Percentiles rank a stretch among this genome's conserved stretches.
Evolutionary conservation across 257 asterid genomes (phyloP).

Genomic region (Lycium ferocissimum): DNA sequence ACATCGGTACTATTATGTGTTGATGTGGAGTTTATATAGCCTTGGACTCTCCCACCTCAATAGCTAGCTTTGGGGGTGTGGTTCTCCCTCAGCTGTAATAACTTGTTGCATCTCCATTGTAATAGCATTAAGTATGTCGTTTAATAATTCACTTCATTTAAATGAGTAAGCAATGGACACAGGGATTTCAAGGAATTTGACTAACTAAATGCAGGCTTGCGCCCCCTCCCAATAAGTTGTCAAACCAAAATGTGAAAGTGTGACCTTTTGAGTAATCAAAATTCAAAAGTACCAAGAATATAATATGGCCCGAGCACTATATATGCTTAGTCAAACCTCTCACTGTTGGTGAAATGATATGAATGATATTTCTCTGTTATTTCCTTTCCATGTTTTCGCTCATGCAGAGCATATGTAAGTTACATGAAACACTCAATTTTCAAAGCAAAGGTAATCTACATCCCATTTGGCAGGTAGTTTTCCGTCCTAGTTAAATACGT

Average conservation of each 20-base stretch:
- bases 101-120: background rate
- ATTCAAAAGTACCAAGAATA: background rate
- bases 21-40: no score
- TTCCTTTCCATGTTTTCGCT: background rate
- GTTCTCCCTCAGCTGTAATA: no score
- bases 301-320: no score
- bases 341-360: background rate
- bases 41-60: no score
- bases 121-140: background rate
- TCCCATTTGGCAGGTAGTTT: background rate
- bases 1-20: no score
- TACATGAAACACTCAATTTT: background rate
- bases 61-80: no score
- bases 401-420: background rate
- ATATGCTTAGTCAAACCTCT: background rate
- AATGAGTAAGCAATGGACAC: background rate
- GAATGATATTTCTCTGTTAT: no score
- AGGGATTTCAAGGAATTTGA: background rate
- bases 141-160: background rate
- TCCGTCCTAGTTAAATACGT: background rate
- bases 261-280: background rate
- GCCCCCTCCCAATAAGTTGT: background rate
- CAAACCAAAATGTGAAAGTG: background rate
- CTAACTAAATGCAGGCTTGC: background rate
- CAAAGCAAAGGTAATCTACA: background rate